Conservation (phyloP, 2,329 filamentous ascomycete species). For the Cytospora piceicola region DNA sequence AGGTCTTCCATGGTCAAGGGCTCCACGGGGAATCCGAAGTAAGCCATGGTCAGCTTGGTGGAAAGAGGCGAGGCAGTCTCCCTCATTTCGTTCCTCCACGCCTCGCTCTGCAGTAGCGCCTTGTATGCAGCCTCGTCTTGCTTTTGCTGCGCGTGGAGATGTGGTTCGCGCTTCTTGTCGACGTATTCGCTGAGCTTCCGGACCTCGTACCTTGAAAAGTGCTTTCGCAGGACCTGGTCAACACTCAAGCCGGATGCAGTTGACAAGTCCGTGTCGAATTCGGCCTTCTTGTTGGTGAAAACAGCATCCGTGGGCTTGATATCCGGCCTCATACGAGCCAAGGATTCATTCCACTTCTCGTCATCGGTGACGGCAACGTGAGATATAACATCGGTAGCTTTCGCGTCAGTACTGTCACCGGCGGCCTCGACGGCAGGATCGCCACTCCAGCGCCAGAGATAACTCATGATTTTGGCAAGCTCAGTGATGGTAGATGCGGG, state of each 20-base stretch:
- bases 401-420: not conserved
- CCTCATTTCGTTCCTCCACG: not conserved
- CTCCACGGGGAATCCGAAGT: constrained; percentile 51
- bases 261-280: constrained; percentile 3
- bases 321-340: constrained; percentile 1
- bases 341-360: constrained; percentile 9
- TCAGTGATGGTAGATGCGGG: not conserved
- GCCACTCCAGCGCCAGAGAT: not conserved
- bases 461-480: not conserved
- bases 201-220: constrained; percentile 17
- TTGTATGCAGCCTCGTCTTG: not conserved
- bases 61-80: constrained; percentile 33
- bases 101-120: not conserved
- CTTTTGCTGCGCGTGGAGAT: constrained; percentile 3
- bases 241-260: not conserved
- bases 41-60: constrained; percentile 50
- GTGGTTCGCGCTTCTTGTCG: constrained; percentile 10
- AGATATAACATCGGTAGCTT: not conserved
- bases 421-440: not conserved
- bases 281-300: not conserved
- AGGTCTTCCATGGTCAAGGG: constrained; percentile 41
- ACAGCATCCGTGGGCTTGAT: constrained; percentile 1
- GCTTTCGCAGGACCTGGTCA: constrained; percentile 5
- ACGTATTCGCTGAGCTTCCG: constrained; percentile 10
- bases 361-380: not conserved